phyloP scores from a whole-genome alignment of 176 grass and related monocot species.

The Juncus effusus region DNA sequence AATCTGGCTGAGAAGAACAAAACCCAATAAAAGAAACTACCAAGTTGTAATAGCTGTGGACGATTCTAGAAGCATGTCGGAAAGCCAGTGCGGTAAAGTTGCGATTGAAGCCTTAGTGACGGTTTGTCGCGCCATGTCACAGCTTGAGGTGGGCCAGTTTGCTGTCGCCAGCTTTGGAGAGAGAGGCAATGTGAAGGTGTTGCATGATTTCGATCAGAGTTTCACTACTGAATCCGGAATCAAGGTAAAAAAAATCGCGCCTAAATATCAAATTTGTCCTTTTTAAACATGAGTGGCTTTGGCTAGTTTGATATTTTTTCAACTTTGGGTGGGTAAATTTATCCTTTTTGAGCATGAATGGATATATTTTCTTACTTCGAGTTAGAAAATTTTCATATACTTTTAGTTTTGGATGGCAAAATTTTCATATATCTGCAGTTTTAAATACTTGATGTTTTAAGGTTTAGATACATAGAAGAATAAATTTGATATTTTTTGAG shows the following conservation, averaged over 20 bases:
- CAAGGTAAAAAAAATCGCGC: constrained; percentile 40
- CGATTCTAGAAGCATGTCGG: constrained; percentile 90
- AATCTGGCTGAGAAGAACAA: constrained; percentile 91
- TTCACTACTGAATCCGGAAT: constrained; percentile 83
- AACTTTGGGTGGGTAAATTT: too few relatives aligned
- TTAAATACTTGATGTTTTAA: too few relatives aligned
- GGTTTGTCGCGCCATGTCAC: constrained; percentile 88
- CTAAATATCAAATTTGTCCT: not conserved
- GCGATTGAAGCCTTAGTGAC: constrained; percentile 87
- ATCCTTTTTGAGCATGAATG: not conserved
- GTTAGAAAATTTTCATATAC: not conserved
- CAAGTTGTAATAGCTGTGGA: constrained; percentile 88
- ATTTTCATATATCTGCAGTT: not conserved
- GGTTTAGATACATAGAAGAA: too few relatives aligned
- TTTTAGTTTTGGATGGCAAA: not conserved
- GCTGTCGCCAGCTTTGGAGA: constrained; percentile 85
- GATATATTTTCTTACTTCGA: not conserved
- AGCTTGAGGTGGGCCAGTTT: constrained; percentile 91
- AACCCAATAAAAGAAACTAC: constrained; percentile 93
- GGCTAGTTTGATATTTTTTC: too few relatives aligned
- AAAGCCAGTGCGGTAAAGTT: constrained; percentile 75
- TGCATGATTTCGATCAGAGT: constrained; percentile 94
- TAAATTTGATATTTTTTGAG: too few relatives aligned
- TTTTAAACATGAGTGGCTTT: too few relatives aligned
- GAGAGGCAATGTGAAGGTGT: constrained; percentile 68